phyloP scores from a whole-genome alignment of 805 yeast genomes.

The Limtongia smithiae region DNA sequence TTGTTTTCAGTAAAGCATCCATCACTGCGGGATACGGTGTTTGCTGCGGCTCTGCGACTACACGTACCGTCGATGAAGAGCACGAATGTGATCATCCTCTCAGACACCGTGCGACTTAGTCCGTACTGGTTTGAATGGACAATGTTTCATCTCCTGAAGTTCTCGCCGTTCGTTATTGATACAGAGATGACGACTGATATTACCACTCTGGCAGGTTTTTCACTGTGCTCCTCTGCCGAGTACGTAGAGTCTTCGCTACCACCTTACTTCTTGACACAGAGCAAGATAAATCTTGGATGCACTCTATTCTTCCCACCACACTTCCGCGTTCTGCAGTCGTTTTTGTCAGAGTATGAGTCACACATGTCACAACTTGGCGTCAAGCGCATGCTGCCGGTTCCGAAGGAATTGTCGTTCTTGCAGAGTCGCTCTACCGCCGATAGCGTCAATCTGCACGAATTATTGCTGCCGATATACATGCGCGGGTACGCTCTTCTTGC shows the following conservation, averaged over 20 bases:
- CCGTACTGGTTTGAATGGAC: slow-evolving; percentile 22
- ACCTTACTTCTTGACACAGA: slow-evolving; percentile 19
- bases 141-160: slow-evolving; percentile 7
- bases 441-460: slow-evolving; percentile 9
- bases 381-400: slow-evolving; percentile 14
- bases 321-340: slow-evolving; percentile 20
- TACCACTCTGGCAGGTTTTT: slow-evolving; percentile 17
- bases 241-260: background rate
- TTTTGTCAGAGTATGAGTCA: slow-evolving; percentile 3
- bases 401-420: slow-evolving; percentile 9
- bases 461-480: slow-evolving; percentile 18
- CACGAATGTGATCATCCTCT: slow-evolving; percentile 16
- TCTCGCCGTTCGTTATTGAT: slow-evolving; percentile 6
- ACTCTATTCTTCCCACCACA: slow-evolving; percentile 20
- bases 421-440: background rate
- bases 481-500: slow-evolving; percentile 23
- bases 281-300: slow-evolving; percentile 12
- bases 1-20: background rate
- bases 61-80: slow-evolving; percentile 19
- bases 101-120: slow-evolving; percentile 21
- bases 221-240: slow-evolving; percentile 8
- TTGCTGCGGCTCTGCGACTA: slow-evolving; percentile 13
- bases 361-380: background rate
- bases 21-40: slow-evolving; percentile 8
- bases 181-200: slow-evolving; percentile 7